Conservation (phyloP, 352 stramenopile species). For the Phytophthora quininea region DNA sequence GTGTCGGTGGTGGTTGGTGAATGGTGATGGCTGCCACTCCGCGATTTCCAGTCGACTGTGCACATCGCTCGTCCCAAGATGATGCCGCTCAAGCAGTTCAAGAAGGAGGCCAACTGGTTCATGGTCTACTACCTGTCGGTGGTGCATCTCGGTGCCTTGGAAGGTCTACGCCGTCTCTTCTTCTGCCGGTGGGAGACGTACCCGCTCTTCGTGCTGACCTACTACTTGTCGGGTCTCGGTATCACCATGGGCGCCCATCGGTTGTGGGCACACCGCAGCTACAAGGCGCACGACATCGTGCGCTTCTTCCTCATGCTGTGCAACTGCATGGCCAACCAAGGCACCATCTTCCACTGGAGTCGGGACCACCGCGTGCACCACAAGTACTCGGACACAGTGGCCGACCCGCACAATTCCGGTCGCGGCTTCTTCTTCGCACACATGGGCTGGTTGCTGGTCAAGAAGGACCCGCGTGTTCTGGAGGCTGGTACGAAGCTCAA, state of each 20-base stretch:
- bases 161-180: constrained; percentile 87
- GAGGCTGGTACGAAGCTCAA: constrained; percentile 94
- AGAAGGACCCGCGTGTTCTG: constrained; percentile 95
- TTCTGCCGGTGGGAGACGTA: constrained; percentile 88
- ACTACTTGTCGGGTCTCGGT: constrained; percentile 95
- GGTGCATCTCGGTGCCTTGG: constrained; percentile 92
- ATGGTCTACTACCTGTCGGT: constrained; percentile 98
- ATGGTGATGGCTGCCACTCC: constrained; percentile 25
- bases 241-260: constrained; percentile 98
- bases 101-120: constrained; percentile 96
- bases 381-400: constrained; percentile 97
- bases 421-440: constrained; percentile 99
- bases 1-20: constrained; percentile 10
- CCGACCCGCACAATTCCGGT: constrained; percentile 95
- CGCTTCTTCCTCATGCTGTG: constrained; percentile 97
- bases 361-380: constrained; percentile 99
- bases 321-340: constrained; percentile 98
- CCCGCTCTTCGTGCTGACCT: constrained; percentile 91
- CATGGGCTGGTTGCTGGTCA: constrained; percentile 98
- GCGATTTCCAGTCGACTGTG: constrained; percentile 31
- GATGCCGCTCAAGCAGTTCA: constrained; percentile 63
- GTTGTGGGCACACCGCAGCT: constrained; percentile 97
- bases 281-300: constrained; percentile 92
- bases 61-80: constrained; percentile 36
- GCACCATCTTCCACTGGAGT: constrained; percentile 98